These are phyloP conservation scores for Penicillium brasilianum DNA, from an alignment of 2,329 filamentous ascomycete species.

Conservation along the genomic window DNA sequence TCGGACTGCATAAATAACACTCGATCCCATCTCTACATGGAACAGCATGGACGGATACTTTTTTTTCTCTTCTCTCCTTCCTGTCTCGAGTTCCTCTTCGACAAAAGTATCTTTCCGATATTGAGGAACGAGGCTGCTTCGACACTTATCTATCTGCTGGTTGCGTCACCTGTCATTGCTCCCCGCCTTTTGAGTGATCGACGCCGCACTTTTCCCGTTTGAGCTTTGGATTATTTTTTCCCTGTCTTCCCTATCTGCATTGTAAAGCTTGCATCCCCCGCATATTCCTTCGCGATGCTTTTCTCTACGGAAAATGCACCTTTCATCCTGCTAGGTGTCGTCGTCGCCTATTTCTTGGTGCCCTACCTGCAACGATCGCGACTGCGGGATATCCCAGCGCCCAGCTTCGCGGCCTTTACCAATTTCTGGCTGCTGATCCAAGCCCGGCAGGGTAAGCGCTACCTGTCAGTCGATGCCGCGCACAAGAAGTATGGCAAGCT, in stretches of 20 bases:
- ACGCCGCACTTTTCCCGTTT: neutral
- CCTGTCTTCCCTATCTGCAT: neutral
- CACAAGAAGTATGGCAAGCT: constrained; percentile 80
- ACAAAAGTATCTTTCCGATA: neutral
- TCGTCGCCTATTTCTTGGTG: constrained; percentile 60
- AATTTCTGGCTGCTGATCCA: constrained; percentile 80
- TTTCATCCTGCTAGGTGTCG: constrained; percentile 54
- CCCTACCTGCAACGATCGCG: constrained; percentile 63
- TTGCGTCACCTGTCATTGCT: neutral
- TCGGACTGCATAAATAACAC: constrained; percentile 25
- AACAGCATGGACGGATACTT: neutral
- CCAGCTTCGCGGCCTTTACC: constrained; percentile 66
- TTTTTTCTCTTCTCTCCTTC: neutral
- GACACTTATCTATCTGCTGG: neutral
- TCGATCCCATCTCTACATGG: neutral
- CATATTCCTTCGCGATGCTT: constrained; percentile 34
- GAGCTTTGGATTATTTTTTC: constrained; percentile 1
- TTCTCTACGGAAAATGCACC: constrained; percentile 39
- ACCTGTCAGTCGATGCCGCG: constrained; percentile 67
- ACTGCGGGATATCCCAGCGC: constrained; percentile 58
- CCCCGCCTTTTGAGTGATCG: constrained; percentile 3
- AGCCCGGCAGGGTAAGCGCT: constrained; percentile 69
- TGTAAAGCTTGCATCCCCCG: constrained; percentile 3
- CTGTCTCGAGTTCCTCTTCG: neutral
- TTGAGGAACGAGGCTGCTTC: neutral